phyloP scores from a whole-genome alignment of 768 basidiomycete genomes.

The Lepiota brunneoincarnata region DNA sequence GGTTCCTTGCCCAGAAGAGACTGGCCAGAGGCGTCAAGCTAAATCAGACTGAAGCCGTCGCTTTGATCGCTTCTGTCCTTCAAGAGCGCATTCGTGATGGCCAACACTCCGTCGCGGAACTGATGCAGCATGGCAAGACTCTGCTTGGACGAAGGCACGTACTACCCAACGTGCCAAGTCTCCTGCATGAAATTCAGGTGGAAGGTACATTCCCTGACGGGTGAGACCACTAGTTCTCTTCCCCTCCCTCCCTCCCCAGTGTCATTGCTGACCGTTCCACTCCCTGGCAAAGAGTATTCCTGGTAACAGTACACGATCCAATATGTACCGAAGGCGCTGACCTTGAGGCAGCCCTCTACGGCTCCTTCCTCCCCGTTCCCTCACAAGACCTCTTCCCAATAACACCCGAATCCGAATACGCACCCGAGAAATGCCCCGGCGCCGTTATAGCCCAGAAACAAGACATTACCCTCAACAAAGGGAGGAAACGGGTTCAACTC shows the following conservation, averaged over 20 bases:
- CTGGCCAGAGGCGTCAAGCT: conserved; percentile 89
- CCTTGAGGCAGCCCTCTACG: conserved; percentile 83
- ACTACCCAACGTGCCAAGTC: conserved; percentile 69
- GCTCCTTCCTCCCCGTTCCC: conserved; percentile 89
- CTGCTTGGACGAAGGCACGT: conserved; percentile 89
- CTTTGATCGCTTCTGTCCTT: conserved; percentile 87
- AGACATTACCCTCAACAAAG: conserved; percentile 73
- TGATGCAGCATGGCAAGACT: conserved; percentile 93
- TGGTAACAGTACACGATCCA: conserved; percentile 97
- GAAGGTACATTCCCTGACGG: conserved; percentile 91
- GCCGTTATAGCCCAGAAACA: conserved; percentile 67
- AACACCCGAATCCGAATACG: conserved; percentile 44
- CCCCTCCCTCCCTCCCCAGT: not conserved
- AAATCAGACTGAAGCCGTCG: conserved; percentile 85
- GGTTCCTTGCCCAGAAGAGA: conserved; percentile 89
- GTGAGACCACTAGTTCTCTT: conserved; percentile 46
- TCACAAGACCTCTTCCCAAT: conserved; percentile 61
- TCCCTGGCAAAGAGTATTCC: conserved; percentile 61
- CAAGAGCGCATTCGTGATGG: conserved; percentile 97
- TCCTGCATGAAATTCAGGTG: conserved; percentile 87
- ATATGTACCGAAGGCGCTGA: conserved; percentile 83
- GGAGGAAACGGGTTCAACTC: conserved; percentile 64
- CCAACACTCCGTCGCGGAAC: conserved; percentile 72
- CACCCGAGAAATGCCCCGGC: conserved; percentile 62
- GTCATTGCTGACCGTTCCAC: not conserved